Evolutionary conservation across 331 rosid genomes (phyloP), one percentile per base, ranked within the genome.

Genomic region (Quercus lobata): DNA sequence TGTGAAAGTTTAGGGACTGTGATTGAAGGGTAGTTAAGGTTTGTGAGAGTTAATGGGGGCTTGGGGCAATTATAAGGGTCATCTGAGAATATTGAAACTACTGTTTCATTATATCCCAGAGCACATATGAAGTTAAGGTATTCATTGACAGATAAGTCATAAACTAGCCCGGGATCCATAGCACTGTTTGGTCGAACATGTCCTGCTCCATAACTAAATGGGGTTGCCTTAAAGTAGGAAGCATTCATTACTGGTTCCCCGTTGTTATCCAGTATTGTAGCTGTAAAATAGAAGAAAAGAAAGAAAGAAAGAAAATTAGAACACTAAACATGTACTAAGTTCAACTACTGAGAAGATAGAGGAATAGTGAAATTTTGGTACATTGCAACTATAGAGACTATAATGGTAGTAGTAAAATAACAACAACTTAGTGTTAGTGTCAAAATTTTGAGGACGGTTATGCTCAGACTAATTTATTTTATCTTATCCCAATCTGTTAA

Each of bases 191-290:
- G 96, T 7, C 63, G 72, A 75, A 92, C 76, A 54, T 95, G 97
- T 62, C 98, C 98, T 24, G 97, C 90, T 6, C 98, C 98, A 22
- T 90, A 95, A 75, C 87, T 90, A 72, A 95, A 95, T 62, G 98
- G 93, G 6, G 97, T 85, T 71, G 97, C 91, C 58, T 58, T 72
- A 57, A n/a, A 3, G 73, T 80, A 2, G 7, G 94, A 84, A 19
- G 97, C 92, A 82, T 92, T 90, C 71, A 87, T 86, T 17, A 92
- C 65, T 14, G 86, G 86, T 74, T 84, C 93, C 72, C 8, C 22
- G 70, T 57, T 79, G 68, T 92, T 92, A 56, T 95, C 98, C 16
- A 32, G 27, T 11, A 87, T 84, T 63, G 70, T 79, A 2, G 98
- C 97, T 95, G 93, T 70, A 81, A 78, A 81, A 73, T 71, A 53